phyloP scores from a whole-genome alignment of 331 rosid genomes.

The Pyracantha coccinea region DNA sequence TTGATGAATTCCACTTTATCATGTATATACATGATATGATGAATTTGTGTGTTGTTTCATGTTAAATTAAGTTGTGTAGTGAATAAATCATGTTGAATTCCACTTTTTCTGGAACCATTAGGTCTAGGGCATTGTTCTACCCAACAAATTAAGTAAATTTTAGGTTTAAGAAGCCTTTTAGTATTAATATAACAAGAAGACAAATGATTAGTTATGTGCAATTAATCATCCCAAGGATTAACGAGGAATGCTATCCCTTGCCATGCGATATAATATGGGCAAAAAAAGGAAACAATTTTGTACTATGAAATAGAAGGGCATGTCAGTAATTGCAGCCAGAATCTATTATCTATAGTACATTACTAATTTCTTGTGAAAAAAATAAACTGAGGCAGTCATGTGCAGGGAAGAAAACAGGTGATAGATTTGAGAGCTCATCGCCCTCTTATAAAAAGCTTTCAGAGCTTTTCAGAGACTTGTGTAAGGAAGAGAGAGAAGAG shows the following conservation, averaged over 20 bases:
- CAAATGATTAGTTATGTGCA: not conserved
- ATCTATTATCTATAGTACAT: conserved; percentile 7
- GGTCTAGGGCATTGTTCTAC: not conserved
- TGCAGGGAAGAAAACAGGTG: conserved; percentile 62
- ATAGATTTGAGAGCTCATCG: conserved; percentile 66
- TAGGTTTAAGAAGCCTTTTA: not conserved
- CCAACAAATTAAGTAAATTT: not conserved
- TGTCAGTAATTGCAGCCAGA: conserved; percentile 26
- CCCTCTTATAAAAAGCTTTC: conserved; percentile 42
- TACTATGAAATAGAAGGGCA: conserved; percentile 29
- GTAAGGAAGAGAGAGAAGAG: not conserved
- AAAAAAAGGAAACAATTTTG: not conserved
- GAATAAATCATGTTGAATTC: not conserved
- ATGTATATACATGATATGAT: not conserved
- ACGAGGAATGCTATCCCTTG: not conserved
- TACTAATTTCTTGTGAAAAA: conserved; percentile 20
- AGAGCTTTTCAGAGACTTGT: conserved; percentile 22
- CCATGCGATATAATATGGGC: not conserved
- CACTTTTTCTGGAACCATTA: not conserved
- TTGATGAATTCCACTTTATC: not conserved
- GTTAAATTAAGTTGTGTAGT: not conserved
- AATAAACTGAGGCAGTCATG: conserved; percentile 39
- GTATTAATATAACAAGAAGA: not conserved
- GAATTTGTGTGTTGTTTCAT: not conserved
- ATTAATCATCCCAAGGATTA: not conserved